Base-by-base conservation (phyloP, 495 filamentous ascomycete species). In the Beverwykella pulmonaria region DNA sequence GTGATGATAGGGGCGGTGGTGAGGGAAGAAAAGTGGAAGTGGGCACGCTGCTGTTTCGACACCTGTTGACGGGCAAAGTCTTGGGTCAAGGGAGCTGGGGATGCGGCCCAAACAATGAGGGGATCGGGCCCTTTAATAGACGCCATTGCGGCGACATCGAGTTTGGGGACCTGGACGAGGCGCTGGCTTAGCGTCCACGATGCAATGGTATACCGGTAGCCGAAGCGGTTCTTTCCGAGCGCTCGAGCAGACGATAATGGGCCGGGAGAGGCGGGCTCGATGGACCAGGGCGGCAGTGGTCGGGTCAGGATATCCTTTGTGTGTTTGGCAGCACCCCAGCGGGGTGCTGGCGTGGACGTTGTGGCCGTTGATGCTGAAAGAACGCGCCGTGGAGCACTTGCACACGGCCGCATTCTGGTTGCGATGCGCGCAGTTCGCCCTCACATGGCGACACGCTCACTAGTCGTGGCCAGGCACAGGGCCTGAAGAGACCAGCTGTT, bases 11-110 rank as follows among this genome's bases (percentile, higher is more conserved):
- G 82, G 48, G 77, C 81, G n/a, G 27, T 20, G n/a, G 27, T 20
- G 73, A 87, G 79, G 60, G 83, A 87, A 69, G 82, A 80, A 55
- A 84, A 87, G 71, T 88, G 84, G 75, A 84, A 89, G 71, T 89
- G 87, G 76, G 81, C 84, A 63, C 82, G 81, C 61, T 82, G 78
- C 74, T 87, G 86, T 75, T 86, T 87, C 64, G 79, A 75, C 66
- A 85, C 71, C 71, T 86, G 83, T 64, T 86, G 84, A 76, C 82
- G 77, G 69, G 81, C 77, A 79, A 87, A 87, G 77, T 86, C 83
- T 71, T 82, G 74, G 57, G 79, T 71, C 63, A 85, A 72, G 76
- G 81, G 82, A 74, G 80, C 80, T 69, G 81, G 78, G 71, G 79
- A 81, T 36, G 70, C 56, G 64, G 83, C 76, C 75, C 76, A 74